Conservation (phyloP, 2,329 filamentous ascomycete genomes). For the Ophiostoma sp. region DNA sequence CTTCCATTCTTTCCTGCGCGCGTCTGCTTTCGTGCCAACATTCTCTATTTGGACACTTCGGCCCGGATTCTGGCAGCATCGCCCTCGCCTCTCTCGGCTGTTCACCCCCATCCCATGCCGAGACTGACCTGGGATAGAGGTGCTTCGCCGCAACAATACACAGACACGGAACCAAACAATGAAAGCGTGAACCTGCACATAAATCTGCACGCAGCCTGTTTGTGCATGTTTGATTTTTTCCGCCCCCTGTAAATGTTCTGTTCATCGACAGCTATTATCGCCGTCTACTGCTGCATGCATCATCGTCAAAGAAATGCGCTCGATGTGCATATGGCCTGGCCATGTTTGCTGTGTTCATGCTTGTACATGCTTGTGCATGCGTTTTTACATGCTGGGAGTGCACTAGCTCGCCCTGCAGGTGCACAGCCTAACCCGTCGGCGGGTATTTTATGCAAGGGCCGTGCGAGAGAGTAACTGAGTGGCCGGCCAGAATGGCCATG, state of each 20-base stretch:
- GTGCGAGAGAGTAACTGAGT: neutral
- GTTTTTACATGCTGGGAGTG: neutral
- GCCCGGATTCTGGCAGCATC: neutral
- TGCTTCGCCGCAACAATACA: neutral
- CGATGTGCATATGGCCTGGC: neutral
- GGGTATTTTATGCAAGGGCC: constrained; percentile 23
- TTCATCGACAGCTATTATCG: neutral
- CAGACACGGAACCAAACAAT: neutral
- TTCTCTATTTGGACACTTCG: neutral
- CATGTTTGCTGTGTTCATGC: neutral
- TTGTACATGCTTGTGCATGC: neutral
- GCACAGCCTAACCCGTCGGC: constrained; percentile 12
- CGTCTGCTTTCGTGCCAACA: neutral
- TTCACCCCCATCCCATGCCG: neutral
- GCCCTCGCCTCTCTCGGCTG: neutral
- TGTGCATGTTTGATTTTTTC: neutral
- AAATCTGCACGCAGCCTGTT: neutral
- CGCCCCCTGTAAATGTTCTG: neutral
- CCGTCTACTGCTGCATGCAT: neutral
- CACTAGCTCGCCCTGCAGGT: neutral
- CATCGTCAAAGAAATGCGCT: neutral
- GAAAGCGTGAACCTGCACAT: neutral
- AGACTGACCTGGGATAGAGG: neutral
- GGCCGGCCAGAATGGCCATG: neutral
- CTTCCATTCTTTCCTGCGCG: neutral